These are phyloP conservation scores for Trichophyton simii DNA, from an alignment of 2,329 filamentous ascomycete genomes.

Conservation along the genomic window DNA sequence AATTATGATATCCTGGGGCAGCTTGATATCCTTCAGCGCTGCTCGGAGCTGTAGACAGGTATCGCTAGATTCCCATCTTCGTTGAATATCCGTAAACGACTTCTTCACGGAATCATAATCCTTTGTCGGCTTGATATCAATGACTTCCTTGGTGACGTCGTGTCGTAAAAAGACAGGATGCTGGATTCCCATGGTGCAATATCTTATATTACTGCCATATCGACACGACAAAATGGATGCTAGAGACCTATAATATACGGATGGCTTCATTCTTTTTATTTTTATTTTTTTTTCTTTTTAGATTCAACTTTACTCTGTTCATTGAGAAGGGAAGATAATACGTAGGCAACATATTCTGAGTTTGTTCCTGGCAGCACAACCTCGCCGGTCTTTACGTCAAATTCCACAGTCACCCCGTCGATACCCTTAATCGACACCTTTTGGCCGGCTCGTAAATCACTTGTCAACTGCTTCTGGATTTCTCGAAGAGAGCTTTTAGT, in stretches of 20 bases:
- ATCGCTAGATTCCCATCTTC: conserved; percentile 8
- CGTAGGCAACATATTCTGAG: conserved; percentile 1
- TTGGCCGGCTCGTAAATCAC: background rate
- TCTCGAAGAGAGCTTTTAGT: conserved; percentile 1
- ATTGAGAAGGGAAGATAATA: background rate
- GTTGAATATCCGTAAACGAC: background rate
- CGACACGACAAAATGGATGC: background rate
- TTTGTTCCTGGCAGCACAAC: background rate
- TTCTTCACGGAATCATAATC: background rate
- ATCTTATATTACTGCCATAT: background rate
- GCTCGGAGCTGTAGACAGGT: conserved; percentile 4
- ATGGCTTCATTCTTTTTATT: background rate
- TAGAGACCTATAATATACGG: background rate
- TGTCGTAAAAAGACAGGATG: conserved; percentile 1
- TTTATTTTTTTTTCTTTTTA: background rate
- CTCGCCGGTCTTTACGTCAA: background rate
- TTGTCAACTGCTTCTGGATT: conserved; percentile 1
- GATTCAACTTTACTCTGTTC: background rate
- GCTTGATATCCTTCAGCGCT: background rate
- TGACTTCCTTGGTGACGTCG: conserved; percentile 1
- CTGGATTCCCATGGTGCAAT: background rate
- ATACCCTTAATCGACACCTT: background rate
- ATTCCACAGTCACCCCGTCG: background rate
- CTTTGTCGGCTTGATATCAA: background rate
- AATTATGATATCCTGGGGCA: background rate